Evolutionary conservation across 495 filamentous ascomycete genomes (phyloP), one percentile per base, ranked within the genome.

Genomic region (Sabuloglossum arenarium): DNA sequence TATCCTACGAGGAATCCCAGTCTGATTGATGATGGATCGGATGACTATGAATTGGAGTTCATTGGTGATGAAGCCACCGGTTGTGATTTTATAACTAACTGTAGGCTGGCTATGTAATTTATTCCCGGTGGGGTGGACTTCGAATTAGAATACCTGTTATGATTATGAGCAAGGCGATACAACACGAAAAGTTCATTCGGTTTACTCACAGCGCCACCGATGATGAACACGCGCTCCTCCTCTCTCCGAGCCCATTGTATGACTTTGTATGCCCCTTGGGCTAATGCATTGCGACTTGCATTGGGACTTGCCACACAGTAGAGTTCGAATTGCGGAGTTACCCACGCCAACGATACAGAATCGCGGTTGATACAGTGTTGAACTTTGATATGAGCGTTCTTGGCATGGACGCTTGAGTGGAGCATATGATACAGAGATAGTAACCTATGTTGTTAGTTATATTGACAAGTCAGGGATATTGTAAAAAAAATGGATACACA

Each of bases 201-300:
- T 32, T 1, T 31, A 59, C 75, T 62, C 65, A 91, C 88, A 16
- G 88, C 89, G 6, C 89, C 89, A 1, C 89, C 89, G 63, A 95
- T 88, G 51, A 98, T 94, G 65, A 97, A 99, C 8, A 97, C 64
- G 58, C 91, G 73, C 63, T 96, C 87, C 68, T 97, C 91, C 65
- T 97, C 90, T 56, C 80, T 73, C 59, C 84, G 80, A 3, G 88
- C 81, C 90, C 90, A 99, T 62, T 86, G 82, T 8, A 88, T 79
- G 37, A 97, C 76, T 65, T 83, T 80, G 59, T 86, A 91, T 12
- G 88, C 93, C 21, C 83, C 85, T 67, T 89, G 83, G 21, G 86
- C 85, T 55, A 97, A 73, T 14, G 80, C 79, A 49, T 80, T 78
- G n/a, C 89, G 75, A 59, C 6, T 57, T 6, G 45, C 55, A 24